These are phyloP conservation scores for Leishmania braziliensis DNA, from an alignment of 208 protist genomes.

Conservation along the genomic window DNA sequence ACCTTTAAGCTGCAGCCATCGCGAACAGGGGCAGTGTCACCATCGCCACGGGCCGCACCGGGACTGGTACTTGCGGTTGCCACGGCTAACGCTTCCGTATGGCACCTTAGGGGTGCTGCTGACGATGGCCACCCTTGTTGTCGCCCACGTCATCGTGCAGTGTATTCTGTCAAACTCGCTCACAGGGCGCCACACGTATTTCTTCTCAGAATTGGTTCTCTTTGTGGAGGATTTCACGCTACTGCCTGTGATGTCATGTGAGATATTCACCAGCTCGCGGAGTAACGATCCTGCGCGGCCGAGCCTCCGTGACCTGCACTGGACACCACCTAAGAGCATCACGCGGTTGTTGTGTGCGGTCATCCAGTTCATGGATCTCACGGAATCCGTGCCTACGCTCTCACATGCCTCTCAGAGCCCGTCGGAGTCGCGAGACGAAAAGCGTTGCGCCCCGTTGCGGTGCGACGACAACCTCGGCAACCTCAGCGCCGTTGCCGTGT, in stretches of 20 bases:
- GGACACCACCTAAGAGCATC: constrained; percentile 1
- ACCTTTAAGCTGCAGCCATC: neutral
- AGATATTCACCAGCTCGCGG: constrained; percentile 7
- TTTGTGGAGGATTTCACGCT: constrained; percentile 25
- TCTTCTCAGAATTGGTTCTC: constrained; percentile 12
- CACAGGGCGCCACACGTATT: constrained; percentile 20
- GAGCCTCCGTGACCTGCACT: neutral
- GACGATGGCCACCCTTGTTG: constrained; percentile 11
- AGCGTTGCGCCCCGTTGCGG: neutral
- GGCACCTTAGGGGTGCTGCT: constrained; percentile 12
- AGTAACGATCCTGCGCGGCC: constrained; percentile 1
- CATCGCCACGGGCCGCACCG: neutral
- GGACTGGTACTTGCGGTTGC: constrained; percentile 9
- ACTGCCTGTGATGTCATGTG: constrained; percentile 11
- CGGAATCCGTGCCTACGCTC: constrained; percentile 2
- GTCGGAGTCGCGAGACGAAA: neutral
- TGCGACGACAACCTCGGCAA: neutral
- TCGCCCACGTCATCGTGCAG: constrained; percentile 15
- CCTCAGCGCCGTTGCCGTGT: neutral
- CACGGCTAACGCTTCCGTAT: constrained; percentile 14
- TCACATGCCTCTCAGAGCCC: constrained; percentile 10
- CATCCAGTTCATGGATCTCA: constrained; percentile 14
- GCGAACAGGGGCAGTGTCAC: neutral
- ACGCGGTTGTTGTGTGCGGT: constrained; percentile 15
- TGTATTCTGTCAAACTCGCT: constrained; percentile 15